Percentiles rank a stretch among this genome's conserved stretches.
Evolutionary conservation across 148 eudicot species (phyloP).

Genomic region (Chenopodium formosanum): DNA sequence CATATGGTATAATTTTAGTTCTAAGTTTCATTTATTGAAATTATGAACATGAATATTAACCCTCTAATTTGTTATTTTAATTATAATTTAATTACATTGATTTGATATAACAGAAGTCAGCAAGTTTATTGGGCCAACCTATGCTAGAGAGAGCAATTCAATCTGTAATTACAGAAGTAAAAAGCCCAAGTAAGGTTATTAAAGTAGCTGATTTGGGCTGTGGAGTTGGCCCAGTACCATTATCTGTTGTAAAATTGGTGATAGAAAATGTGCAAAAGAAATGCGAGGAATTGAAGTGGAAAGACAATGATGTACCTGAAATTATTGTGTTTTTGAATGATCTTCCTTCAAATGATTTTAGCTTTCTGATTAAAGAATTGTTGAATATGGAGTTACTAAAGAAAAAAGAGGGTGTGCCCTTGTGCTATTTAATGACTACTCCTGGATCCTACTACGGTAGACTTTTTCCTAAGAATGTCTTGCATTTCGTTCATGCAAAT

Average conservation of each 20-base stretch:
- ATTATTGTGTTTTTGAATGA: conserved; percentile 38
- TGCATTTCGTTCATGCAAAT: conserved; percentile 41
- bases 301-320: conserved; percentile 24
- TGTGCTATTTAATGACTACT: conserved; percentile 26
- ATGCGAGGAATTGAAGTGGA: conserved; percentile 20
- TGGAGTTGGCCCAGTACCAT: conserved; percentile 37
- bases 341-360: conserved; percentile 51
- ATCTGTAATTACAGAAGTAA: conserved; percentile 8
- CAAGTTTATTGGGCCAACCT: conserved; percentile 16
- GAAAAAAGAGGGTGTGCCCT: neutral
- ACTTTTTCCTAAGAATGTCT: conserved; percentile 31
- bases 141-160: conserved; percentile 19
- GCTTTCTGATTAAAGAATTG: conserved; percentile 30
- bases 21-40: neutral
- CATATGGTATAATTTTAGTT: too few species aligned
- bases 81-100: neutral
- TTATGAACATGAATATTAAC: too few species aligned
- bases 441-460: conserved; percentile 45
- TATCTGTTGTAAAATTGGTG: conserved; percentile 16
- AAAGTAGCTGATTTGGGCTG: conserved; percentile 43
- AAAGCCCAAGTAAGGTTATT: conserved; percentile 1
- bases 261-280: conserved; percentile 9
- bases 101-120: conserved; percentile 14
- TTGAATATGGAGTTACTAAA: neutral
- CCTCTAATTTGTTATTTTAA: too few species aligned